Evolutionary conservation across 2,329 filamentous ascomycete species (phyloP), one percentile per base, ranked within the genome.

Genomic region (Xylariaceae sp.): DNA sequence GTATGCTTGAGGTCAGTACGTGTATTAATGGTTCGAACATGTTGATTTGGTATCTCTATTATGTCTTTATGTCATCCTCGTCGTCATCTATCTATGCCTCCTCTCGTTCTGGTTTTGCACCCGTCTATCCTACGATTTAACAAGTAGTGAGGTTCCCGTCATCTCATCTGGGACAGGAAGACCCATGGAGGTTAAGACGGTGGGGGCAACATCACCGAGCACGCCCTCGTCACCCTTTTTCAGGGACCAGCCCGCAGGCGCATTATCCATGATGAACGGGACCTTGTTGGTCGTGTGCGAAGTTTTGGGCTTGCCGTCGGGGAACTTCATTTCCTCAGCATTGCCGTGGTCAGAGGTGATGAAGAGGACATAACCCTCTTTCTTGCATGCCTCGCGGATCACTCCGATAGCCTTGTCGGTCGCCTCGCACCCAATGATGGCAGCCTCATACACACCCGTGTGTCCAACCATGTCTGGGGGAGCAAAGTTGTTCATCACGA

Each of bases 401-500:
- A 86, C 83, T 63, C 90, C 90, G 63, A 99, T 99, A 47, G 89
- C 92, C 76, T 87, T 89, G 71, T 99, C 94, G 11, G 94, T 99
- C 59, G 92, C 85, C 59, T 85, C 78, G 61, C 87, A 86, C 62
- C 85, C 94, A 65, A 94, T 68, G 55, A 99, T 85, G 49, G 94
- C 94, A 30, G 94, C 92, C 63, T 97, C 86, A 74, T 97, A 97
- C 53, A 96, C 90, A 67, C 94, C 94, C 11, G 94, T 99, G 77
- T 99, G 94, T 61, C 94, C 94, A 58, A 99, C 94, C 94, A 99
- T 99, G 75, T 99, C 94, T 15, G 94, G 94, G 39, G 94, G 94
- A 39, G 94, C 94, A 73, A 99, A 97, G 83, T 99, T 99, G 85
- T 97, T 96, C 94, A 99, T 99, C 71, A 99, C 79, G 67, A 99